A percentile compares a stretch with the other conserved stretches of the same genome.
phyloP scores from a whole-genome alignment of 2,329 filamentous ascomycete genomes.

The Colletotrichum melonis region DNA sequence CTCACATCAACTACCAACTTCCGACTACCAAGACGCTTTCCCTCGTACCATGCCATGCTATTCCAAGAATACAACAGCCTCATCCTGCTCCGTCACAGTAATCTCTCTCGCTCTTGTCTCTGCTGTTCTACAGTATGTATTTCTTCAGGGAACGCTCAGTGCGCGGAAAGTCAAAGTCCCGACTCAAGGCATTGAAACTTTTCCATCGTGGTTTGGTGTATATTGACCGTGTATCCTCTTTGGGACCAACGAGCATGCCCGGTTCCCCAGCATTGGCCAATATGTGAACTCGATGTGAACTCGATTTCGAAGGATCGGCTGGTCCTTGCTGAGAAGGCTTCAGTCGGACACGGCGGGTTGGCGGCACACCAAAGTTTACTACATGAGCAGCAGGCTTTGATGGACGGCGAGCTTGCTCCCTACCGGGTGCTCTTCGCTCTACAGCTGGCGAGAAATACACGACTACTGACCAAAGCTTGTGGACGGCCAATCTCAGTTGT shows the following conservation, averaged over 20 bases:
- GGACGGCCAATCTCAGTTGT: background rate
- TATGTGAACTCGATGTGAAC: slow-evolving; percentile 11
- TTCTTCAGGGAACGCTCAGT: slow-evolving; percentile 8
- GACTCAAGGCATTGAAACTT: slow-evolving; percentile 34
- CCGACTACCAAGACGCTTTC: background rate
- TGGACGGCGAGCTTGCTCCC: background rate
- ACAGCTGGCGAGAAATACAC: background rate
- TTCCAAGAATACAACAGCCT: background rate
- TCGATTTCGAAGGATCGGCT: background rate
- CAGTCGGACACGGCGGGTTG: background rate
- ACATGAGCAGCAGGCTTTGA: background rate
- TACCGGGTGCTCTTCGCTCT: background rate
- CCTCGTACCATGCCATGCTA: background rate
- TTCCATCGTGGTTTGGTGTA: background rate
- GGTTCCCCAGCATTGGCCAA: slow-evolving; percentile 6
- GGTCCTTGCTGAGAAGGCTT: background rate
- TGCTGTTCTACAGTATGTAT: background rate
- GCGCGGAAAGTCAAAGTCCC: slow-evolving; percentile 33
- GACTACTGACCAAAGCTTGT: no score
- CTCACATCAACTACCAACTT: background rate
- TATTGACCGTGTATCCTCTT: background rate
- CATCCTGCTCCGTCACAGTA: background rate
- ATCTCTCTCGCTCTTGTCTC: no score
- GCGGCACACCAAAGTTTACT: background rate
- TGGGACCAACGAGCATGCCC: background rate